Evolutionary conservation across 2,329 filamentous ascomycete species (phyloP).

Genomic region (Neofusicoccum parvum): DNA sequence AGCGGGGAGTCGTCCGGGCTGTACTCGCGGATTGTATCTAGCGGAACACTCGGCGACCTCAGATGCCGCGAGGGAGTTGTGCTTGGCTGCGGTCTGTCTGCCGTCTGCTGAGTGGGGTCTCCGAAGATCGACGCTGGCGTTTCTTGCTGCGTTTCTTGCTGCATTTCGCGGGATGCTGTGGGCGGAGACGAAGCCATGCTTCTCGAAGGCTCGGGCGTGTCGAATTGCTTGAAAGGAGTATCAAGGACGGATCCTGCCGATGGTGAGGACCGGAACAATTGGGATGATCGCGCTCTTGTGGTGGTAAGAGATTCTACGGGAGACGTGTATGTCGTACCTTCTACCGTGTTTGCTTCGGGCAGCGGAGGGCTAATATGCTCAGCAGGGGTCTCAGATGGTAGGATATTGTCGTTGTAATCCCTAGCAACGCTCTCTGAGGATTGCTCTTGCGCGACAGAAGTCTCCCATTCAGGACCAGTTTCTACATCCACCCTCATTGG

Average conservation of each 20-base stretch:
- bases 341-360: slow-evolving; percentile 18
- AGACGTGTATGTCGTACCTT: slow-evolving; percentile 22
- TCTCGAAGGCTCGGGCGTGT: slow-evolving; percentile 23
- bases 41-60: slow-evolving; percentile 36
- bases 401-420: background rate
- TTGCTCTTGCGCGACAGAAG: slow-evolving; percentile 7
- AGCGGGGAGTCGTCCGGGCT: slow-evolving; percentile 46
- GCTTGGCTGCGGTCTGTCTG: background rate
- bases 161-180: background rate
- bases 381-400: background rate
- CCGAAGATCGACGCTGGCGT: slow-evolving; percentile 1
- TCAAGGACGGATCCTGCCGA: slow-evolving; percentile 32
- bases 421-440: background rate
- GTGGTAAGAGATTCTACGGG: slow-evolving; percentile 33
- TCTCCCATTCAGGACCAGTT: slow-evolving; percentile 26
- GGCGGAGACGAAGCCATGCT: slow-evolving; percentile 20
- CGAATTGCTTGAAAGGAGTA: slow-evolving; percentile 28
- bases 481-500: slow-evolving; percentile 20
- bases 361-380: slow-evolving; percentile 24
- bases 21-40: slow-evolving; percentile 57
- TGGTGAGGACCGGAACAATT: slow-evolving; percentile 40
- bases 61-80: slow-evolving; percentile 30
- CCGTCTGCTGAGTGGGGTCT: background rate
- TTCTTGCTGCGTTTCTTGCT: background rate
- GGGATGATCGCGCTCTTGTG: slow-evolving; percentile 39